Evolutionary conservation across 2,329 filamentous ascomycete genomes (phyloP), one percentile per base, ranked within the genome.

Genomic region (Aureobasidium uvarum): DNA sequence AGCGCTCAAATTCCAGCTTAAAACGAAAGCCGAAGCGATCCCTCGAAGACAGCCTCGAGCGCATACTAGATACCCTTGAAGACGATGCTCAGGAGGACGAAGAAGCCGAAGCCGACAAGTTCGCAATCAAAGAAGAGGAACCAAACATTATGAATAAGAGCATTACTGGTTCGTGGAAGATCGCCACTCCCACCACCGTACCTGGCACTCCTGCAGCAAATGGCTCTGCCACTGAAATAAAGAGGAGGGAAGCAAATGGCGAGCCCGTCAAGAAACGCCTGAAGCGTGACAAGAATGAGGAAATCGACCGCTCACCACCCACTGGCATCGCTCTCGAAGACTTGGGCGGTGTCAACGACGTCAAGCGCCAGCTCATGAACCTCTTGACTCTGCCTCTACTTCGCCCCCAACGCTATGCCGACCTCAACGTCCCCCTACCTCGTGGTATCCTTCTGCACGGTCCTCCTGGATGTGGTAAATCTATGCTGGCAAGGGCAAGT

Each of bases 401-500:
- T 20, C 83, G 82, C 36, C 87, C 89, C 0, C 82, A 88, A 68
- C 83, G 86, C 55, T 94, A 90, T 71, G 78, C 84, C 41, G 80
- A 83, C 20, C 85, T 86, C 39, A 86, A 87, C 31, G 84, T 91
- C 51, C 86, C 89, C 41, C 86, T 89, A 46, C 87, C 89, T 41
- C 85, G 89, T 54, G 90, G 90, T 67, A 87, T 96, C 18, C 78
- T 96, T 28, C 81, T 96, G 5, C 89, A 96, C 76, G 91, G 91
- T 0, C 91, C 91, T 0, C 91, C 91, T 2, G 91, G 91, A 31
- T 95, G 91, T 72, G 91, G 91, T 70, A 96, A 96, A 77, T 96
- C 91, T 0, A 88, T 91, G 81, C 86, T 96, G 66, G 89, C 90
- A 11, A 87, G 92, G 74, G 91, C 90, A 1, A 88, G 91, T 71